Conservation (phyloP, 495 filamentous ascomycete species). For the Symbiotaphrina buchneri region DNA sequence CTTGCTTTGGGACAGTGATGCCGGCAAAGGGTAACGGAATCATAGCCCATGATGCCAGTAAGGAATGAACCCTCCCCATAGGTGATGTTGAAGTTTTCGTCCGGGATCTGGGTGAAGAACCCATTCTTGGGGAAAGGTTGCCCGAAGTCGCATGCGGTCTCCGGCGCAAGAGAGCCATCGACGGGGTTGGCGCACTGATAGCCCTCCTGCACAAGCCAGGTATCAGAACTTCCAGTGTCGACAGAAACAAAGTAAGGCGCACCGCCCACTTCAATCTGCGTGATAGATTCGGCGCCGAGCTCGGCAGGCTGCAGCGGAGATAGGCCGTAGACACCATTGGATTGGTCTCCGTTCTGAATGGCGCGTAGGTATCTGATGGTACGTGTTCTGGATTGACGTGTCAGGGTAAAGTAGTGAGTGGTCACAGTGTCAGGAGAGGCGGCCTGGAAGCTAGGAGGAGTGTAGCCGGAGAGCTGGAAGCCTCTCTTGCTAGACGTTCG, state of each 20-base stretch:
- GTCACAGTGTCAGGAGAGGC: neutral
- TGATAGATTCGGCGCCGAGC: neutral
- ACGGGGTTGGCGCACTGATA: conserved; percentile 22
- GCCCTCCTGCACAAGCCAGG: conserved; percentile 25
- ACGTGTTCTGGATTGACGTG: neutral
- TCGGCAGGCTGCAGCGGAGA: neutral
- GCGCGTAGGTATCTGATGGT: neutral
- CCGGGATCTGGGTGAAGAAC: conserved; percentile 18
- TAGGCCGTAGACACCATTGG: neutral
- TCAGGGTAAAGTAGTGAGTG: conserved; percentile 1
- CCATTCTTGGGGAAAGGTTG: conserved; percentile 17
- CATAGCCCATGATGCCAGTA: conserved; percentile 30
- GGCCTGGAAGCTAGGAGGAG: too few relatives aligned
- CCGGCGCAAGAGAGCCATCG: conserved; percentile 7
- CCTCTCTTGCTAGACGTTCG: too few relatives aligned
- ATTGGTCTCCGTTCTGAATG: neutral
- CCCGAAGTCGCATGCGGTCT: conserved; percentile 24
- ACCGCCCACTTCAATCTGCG: conserved; percentile 16
- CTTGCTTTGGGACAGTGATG: conserved; percentile 27
- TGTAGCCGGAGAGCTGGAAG: too few relatives aligned
- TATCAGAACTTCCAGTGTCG: conserved; percentile 41
- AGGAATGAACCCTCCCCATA: conserved; percentile 36
- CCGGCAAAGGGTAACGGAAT: conserved; percentile 31
- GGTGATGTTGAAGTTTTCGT: conserved; percentile 29
- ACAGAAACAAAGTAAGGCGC: conserved; percentile 26